These are phyloP conservation scores for Ogataea methanolica DNA, from an alignment of 805 yeast genomes.

Conservation along the genomic window DNA sequence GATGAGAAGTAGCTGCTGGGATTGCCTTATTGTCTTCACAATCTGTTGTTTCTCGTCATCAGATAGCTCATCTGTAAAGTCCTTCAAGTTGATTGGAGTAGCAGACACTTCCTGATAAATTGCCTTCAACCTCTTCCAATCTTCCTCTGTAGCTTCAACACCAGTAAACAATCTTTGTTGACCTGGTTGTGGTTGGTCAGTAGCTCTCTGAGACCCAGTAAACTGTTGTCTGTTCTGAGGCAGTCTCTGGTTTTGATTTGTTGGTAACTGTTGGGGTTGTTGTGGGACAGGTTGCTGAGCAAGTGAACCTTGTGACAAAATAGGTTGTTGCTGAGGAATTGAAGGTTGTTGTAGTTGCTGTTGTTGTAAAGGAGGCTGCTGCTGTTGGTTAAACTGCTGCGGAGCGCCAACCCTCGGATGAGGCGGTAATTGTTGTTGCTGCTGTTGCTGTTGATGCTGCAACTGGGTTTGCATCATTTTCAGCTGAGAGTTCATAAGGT, in stretches of 20 bases:
- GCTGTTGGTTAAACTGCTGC: conserved; percentile 14
- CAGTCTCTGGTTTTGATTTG: conserved; percentile 28
- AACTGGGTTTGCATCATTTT: conserved; percentile 20
- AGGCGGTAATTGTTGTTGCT: conserved; percentile 14
- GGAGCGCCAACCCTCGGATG: not conserved
- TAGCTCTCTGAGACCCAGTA: conserved; percentile 1
- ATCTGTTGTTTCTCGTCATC: conserved; percentile 62
- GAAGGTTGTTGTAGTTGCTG: conserved; percentile 10
- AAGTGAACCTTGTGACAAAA: conserved; percentile 4
- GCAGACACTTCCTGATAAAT: conserved; percentile 67
- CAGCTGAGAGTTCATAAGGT: conserved; percentile 11
- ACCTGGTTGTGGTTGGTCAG: conserved; percentile 11
- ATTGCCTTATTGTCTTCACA: conserved; percentile 46
- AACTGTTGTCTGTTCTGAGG: conserved; percentile 16
- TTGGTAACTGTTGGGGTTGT: conserved; percentile 27
- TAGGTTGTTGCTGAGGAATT: conserved; percentile 2
- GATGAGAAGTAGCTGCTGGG: conserved; percentile 57
- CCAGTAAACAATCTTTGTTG: conserved; percentile 26
- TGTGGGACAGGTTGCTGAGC: conserved; percentile 12
- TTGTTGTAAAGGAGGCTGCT: conserved; percentile 17
- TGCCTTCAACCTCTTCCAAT: conserved; percentile 54
- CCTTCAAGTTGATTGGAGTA: conserved; percentile 61
- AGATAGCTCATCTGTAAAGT: conserved; percentile 56
- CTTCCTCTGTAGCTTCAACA: conserved; percentile 49
- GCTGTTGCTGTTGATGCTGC: conserved; percentile 26